Evolutionary conservation across 257 asterid species (phyloP).

Genomic region (Henckelia pumila): DNA sequence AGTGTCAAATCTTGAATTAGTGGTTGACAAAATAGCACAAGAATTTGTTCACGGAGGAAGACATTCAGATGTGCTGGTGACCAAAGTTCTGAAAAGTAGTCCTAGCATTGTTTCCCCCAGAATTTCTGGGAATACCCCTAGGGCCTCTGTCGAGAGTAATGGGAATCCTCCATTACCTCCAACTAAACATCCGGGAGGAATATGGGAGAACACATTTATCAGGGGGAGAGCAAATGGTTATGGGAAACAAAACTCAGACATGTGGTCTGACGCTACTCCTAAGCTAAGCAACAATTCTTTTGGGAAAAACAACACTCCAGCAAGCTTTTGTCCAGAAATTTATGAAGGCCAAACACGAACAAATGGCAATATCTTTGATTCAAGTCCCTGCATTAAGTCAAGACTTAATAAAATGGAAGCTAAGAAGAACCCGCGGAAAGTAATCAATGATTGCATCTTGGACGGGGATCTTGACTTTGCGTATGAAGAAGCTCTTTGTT

Average conservation of each 20-base stretch:
- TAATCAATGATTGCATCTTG: conserved; percentile 48
- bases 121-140: conserved; percentile 69
- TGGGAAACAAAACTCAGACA: conserved; percentile 47
- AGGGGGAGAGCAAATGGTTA: conserved; percentile 52
- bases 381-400: conserved; percentile 37
- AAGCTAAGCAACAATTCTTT: conserved; percentile 44
- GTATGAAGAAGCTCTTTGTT: conserved; percentile 68
- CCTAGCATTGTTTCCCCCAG: conserved; percentile 68
- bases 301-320: conserved; percentile 37
- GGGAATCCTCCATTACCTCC: conserved; percentile 47
- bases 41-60: conserved; percentile 55
- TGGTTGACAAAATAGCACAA: conserved; percentile 69
- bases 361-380: conserved; percentile 36
- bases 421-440: conserved; percentile 50
- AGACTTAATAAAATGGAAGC: conserved; percentile 46
- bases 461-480: conserved; percentile 78
- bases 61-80: conserved; percentile 42
- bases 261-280: conserved; percentile 51
- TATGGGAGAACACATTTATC: conserved; percentile 43
- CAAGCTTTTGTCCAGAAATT: conserved; percentile 38
- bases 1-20: conserved; percentile 77
- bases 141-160: conserved; percentile 64
- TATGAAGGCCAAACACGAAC: conserved; percentile 48
- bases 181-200: conserved; percentile 46
- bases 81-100: conserved; percentile 52